A percentile compares a stretch with the other conserved stretches of the same genome.
Conservation (phyloP, 148 eudicot genomes). For the Euryodendron excelsum region DNA sequence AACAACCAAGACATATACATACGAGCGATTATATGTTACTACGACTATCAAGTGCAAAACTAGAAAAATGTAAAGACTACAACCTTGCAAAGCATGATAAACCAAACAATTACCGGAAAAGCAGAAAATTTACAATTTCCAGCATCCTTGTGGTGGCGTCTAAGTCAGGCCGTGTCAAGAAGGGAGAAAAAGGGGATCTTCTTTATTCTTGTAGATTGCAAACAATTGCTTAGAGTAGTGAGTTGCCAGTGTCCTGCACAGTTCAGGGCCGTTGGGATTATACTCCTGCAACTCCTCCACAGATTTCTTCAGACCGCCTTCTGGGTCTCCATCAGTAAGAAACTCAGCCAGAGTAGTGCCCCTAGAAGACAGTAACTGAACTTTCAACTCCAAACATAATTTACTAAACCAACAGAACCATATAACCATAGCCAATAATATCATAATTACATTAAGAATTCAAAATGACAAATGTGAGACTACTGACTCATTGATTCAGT, state of each 20-base stretch:
- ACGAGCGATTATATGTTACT: background rate
- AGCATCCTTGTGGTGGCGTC: background rate
- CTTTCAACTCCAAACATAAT: background rate
- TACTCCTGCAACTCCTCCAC: slow-evolving; percentile 52
- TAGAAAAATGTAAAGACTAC: too few species aligned
- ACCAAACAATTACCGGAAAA: background rate
- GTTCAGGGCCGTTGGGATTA: slow-evolving; percentile 44
- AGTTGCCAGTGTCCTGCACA: slow-evolving; percentile 52
- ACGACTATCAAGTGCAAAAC: background rate
- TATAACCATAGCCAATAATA: background rate
- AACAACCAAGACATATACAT: background rate
- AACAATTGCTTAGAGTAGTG: slow-evolving; percentile 78
- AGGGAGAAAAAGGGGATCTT: slow-evolving; percentile 53
- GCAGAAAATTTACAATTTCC: background rate
- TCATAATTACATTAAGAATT: background rate
- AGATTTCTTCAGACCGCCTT: slow-evolving; percentile 44
- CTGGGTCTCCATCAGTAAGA: slow-evolving; percentile 56
- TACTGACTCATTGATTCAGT: background rate
- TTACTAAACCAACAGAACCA: too few species aligned
- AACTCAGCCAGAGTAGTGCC: slow-evolving; percentile 60
- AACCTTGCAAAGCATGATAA: background rate
- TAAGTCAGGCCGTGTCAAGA: slow-evolving; percentile 15
- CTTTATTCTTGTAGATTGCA: slow-evolving; percentile 51
- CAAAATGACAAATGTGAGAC: background rate
- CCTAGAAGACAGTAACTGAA: slow-evolving; percentile 31